Percentiles rank a stretch among this genome's conserved stretches.
Evolutionary conservation across 1,139 yeast species (phyloP).

Genomic region (Geotrichum reessii): DNA sequence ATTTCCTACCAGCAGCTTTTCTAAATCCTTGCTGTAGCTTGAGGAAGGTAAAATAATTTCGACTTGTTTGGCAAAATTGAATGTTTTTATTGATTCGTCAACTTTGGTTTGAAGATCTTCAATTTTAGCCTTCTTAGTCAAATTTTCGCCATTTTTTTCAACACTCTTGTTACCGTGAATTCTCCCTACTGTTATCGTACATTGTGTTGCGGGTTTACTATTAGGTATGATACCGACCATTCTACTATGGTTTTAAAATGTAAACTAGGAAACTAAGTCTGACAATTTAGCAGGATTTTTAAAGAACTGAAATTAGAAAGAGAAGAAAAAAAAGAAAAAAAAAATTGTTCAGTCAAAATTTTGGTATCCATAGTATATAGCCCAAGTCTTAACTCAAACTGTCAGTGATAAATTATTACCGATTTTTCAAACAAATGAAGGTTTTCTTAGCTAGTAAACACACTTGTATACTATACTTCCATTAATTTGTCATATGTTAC

Average conservation of each 20-base stretch:
- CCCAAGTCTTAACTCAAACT: too few species aligned
- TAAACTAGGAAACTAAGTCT: not conserved
- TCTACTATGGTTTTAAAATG: not conserved
- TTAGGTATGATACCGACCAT: constrained; percentile 1
- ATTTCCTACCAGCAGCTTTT: not conserved
- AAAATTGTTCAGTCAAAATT: not conserved
- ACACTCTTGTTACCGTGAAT: not conserved
- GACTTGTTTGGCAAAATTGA: constrained; percentile 20
- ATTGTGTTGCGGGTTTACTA: not conserved
- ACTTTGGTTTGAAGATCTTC: not conserved
- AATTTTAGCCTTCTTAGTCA: not conserved
- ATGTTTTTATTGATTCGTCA: constrained; percentile 12
- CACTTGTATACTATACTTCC: too few species aligned
- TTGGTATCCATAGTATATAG: too few species aligned
- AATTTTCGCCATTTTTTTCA: not conserved
- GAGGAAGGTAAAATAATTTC: constrained; percentile 10
- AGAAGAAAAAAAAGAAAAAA: not conserved
- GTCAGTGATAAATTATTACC: too few species aligned
- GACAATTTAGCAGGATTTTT: not conserved
- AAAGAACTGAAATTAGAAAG: not conserved
- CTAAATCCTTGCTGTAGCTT: not conserved
- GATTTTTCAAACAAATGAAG: too few species aligned
- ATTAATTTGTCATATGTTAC: not conserved
- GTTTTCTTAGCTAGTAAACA: too few species aligned
- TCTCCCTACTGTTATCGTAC: constrained; percentile 1